A percentile compares a stretch with the other conserved stretches of the same genome.
phyloP scores from a whole-genome alignment of 2,329 filamentous ascomycete species.

The Talaromyces albobiverticillius region DNA sequence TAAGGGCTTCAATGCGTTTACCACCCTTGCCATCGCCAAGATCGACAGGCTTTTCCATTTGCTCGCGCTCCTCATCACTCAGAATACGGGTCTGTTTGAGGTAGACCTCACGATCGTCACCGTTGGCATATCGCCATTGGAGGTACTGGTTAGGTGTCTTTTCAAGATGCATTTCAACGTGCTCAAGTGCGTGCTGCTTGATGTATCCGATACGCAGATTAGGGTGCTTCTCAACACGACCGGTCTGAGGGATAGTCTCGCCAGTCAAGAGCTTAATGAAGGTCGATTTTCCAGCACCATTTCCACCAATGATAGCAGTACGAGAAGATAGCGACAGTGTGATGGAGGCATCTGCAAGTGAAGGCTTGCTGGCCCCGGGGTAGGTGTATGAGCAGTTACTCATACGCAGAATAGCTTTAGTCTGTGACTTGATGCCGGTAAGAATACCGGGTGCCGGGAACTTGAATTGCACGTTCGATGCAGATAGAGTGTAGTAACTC shows the following conservation, averaged over 20 bases:
- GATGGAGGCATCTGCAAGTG: slow-evolving; percentile 82
- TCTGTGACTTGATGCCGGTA: slow-evolving; percentile 91
- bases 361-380: slow-evolving; percentile 82
- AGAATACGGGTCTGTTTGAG: slow-evolving; percentile 95
- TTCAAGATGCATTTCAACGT: slow-evolving; percentile 99
- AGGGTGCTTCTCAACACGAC: slow-evolving; percentile 95
- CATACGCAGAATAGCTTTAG: slow-evolving; percentile 94
- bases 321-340: slow-evolving; percentile 85
- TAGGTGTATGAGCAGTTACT: slow-evolving; percentile 89
- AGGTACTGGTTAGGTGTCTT: slow-evolving; percentile 99
- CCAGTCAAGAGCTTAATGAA: slow-evolving; percentile 96
- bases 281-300: slow-evolving; percentile 97
- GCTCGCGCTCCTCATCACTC: slow-evolving; percentile 77
- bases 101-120: slow-evolving; percentile 93
- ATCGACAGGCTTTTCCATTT: slow-evolving; percentile 90
- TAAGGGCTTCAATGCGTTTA: slow-evolving; percentile 78
- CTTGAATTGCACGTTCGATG: slow-evolving; percentile 89
- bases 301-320: slow-evolving; percentile 93
- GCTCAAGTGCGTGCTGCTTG: slow-evolving; percentile 97
- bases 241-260: slow-evolving; percentile 76
- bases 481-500: slow-evolving; percentile 95
- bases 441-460: slow-evolving; percentile 95
- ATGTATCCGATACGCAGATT: slow-evolving; percentile 99
- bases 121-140: slow-evolving; percentile 96
- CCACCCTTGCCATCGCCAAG: slow-evolving; percentile 76